phyloP scores from a whole-genome alignment of 75 land plant genomes.

The Chamaecyparis obtusa region DNA sequence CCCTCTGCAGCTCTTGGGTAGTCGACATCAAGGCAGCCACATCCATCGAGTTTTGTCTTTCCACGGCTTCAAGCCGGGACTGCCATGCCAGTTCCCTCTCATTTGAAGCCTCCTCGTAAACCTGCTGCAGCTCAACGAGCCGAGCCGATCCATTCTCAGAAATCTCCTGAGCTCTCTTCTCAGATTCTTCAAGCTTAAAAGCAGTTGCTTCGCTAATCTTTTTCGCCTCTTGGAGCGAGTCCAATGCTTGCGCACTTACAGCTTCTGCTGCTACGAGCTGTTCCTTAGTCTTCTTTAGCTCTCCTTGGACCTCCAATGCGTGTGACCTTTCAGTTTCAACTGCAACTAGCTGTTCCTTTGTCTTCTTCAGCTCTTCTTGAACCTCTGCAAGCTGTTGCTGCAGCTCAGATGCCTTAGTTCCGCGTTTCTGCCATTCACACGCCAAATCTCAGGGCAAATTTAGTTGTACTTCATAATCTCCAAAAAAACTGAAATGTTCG shows the following conservation, averaged over 20 bases:
- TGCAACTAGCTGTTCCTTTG: slow-evolving; percentile 51
- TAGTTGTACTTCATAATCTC: background rate
- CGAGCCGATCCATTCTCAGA: slow-evolving; percentile 42
- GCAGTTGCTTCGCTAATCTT: slow-evolving; percentile 28
- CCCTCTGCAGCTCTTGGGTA: slow-evolving; percentile 47
- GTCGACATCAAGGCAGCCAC: slow-evolving; percentile 39
- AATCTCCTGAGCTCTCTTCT: slow-evolving; percentile 37
- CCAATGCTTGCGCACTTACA: slow-evolving; percentile 30
- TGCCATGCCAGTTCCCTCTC: slow-evolving; percentile 59
- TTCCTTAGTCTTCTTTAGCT: slow-evolving; percentile 63
- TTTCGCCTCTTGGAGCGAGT: slow-evolving; percentile 55
- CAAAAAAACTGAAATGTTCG: background rate
- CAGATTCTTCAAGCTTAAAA: slow-evolving; percentile 50
- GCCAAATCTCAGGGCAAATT: background rate
- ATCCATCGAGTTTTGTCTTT: slow-evolving; percentile 54
- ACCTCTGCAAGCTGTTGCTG: slow-evolving; percentile 49
- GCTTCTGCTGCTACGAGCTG: slow-evolving; percentile 49
- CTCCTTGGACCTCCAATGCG: slow-evolving; percentile 29
- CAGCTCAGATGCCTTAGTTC: slow-evolving; percentile 35
- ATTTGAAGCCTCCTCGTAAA: slow-evolving; percentile 54
- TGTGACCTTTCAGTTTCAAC: slow-evolving; percentile 38
- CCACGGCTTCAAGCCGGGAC: slow-evolving; percentile 56
- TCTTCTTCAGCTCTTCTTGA: slow-evolving; percentile 64
- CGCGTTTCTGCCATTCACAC: slow-evolving; percentile 31
- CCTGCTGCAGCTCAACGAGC: slow-evolving; percentile 43